Conservation (phyloP, 345 rosid genomes). For the Eucalyptus tenuipes region DNA sequence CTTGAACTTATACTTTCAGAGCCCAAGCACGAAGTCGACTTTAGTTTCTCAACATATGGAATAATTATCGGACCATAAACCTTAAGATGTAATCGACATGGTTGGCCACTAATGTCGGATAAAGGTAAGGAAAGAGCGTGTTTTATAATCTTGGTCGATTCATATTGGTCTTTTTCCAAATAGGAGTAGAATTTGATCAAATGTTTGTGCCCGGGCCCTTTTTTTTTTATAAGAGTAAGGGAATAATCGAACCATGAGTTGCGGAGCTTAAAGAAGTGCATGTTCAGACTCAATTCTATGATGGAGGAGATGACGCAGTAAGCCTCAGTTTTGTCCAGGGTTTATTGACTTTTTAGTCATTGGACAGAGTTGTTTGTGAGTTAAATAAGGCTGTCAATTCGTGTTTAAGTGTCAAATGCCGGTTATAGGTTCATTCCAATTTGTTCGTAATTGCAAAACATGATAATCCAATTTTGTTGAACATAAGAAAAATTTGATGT, state of each 20-base stretch:
- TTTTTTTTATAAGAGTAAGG: not conserved
- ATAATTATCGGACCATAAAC: not conserved
- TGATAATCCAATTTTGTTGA: not conserved
- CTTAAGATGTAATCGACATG: not conserved
- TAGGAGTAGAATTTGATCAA: not conserved
- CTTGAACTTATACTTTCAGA: not conserved
- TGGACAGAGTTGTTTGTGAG: not conserved
- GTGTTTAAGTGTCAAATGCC: not conserved
- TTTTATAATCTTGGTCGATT: not conserved
- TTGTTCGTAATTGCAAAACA: not conserved
- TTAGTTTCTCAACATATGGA: not conserved
- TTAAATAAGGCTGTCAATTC: not conserved
- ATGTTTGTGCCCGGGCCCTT: not conserved
- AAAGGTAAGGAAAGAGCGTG: not conserved
- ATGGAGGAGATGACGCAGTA: not conserved
- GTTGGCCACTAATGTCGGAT: not conserved
- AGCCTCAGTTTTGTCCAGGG: not conserved
- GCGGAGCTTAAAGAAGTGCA: not conserved
- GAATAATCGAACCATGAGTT: not conserved
- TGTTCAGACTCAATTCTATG: not conserved
- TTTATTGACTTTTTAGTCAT: not conserved
- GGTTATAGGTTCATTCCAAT: not conserved
- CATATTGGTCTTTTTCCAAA: not conserved
- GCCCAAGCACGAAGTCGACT: not conserved
- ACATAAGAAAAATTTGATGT: not conserved